Base-by-base conservation (phyloP, 106 monocot species). In the Iris macrosiphon region DNA sequence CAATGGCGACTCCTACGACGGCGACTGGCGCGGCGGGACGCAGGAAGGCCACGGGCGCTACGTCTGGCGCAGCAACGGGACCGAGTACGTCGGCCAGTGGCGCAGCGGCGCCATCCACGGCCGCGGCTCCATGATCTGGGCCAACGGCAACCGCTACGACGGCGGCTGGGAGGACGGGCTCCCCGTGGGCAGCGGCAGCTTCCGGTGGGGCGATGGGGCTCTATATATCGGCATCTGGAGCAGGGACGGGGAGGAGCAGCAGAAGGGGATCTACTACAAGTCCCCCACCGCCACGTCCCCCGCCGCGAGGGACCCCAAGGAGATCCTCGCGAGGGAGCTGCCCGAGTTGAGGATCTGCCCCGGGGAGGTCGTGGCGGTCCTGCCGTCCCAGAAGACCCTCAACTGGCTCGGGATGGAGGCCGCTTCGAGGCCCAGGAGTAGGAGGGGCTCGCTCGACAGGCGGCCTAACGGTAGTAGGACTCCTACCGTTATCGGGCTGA, bases 1-100 rank as follows among this genome's bases (percentile, higher is more conserved):
- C 19, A 93, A 93, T 41, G 93, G 88, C 18, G 93, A 93, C 51
- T 75, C 33, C 57, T 93, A 88, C 65, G 80, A 84, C 23, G 93
- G 93, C 16, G 81, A 93, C 39, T 93, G 93, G 93, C 49, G 64
- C 16, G 45, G 43, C 28, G 93, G 93, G 3, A 15, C 75, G 7
- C 88, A 84, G 67, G 77, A 88, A 26, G 93, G 88, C 20, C 68
- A 71, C 26, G 93, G 93, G 22, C 66, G 83, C 3, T 93, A 93
- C 31, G 17, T 78, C 3, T 93, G 93, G 93, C 47, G 57, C n/a
- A 45, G 60, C 19, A 81, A 78, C 35, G 80, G 84, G 12, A 84
- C 81, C 31, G 84, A 93, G 64, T 93, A 93, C 59, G 26, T 44
- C 16, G 93, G 93, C 0, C 57, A 62, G 23, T 93, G 88, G 88